Evolutionary conservation across 1,139 yeast species (phyloP), one percentile per base, ranked within the genome.

Genomic region (Debaryomycetaceae sp.): DNA sequence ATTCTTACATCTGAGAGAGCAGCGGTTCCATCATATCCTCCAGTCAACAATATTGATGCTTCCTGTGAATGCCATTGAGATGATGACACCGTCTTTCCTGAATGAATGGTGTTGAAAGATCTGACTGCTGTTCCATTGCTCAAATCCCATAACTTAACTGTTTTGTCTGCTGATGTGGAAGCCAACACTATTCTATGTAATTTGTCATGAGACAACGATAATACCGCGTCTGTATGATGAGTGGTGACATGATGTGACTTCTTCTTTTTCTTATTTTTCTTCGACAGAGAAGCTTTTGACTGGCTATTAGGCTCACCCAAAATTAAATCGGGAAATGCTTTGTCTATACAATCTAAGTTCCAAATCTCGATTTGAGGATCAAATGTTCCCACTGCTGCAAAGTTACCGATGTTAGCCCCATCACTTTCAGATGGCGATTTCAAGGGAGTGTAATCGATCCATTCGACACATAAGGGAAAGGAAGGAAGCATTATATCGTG

Each of bases 401-500:
- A 89, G 63, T 90, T 93, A 7, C 96, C 97, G 36, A 83, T 70
- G 49, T 79, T 76, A 34, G 62, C 63, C 8, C 61, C 60, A 37
- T 63, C 55, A 35, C 51, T 60, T n/a, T 59, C 69, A 34, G 64
- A 54, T n/a, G 65, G 58, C 14, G 63, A 60, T 42, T 54, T 55
- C 7, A 75, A 76, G 31, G 91, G 89, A 53, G 76, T 78, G 63
- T 78, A 87, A 64, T 89, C 87, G 50, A 93, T 67, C 97, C 99
- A 91, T 66, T 95, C 99, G 34, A 93, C 93, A 63, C 97, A 88
- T 49, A 93, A 75, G 38, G 99, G 99, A 76, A 93, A 93, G 2
- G 97, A 87, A 2, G 99, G 99, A 48, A 93, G 77, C 97, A 93
- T 88, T 53, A 93, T 72, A 64, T 95, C 99, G 68, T 93, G 99